Evolutionary conservation across 768 basidiomycete genomes (phyloP).

Genomic region (Mycena chlorophos): DNA sequence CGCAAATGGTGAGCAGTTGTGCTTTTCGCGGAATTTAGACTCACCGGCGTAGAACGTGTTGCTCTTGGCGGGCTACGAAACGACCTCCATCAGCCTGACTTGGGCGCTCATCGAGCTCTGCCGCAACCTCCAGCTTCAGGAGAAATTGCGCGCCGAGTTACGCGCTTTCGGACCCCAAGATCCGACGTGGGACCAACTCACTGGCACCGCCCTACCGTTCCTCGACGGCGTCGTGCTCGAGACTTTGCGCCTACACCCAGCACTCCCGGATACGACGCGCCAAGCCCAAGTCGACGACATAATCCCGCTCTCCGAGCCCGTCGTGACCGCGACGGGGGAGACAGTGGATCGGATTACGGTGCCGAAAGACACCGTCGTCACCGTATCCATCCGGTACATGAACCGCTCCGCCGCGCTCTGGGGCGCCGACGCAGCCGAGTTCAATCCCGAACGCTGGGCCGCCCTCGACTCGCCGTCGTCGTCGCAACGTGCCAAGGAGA

Average conservation of each 20-base stretch:
- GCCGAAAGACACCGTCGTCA: conserved; percentile 40
- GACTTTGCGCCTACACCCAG: conserved; percentile 38
- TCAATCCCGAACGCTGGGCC: conserved; percentile 47
- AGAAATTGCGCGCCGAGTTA: conserved; percentile 34
- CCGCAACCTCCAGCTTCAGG: conserved; percentile 32
- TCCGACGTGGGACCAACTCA: conserved; percentile 43
- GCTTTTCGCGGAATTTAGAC: neutral
- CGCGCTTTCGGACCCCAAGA: conserved; percentile 24
- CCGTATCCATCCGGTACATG: conserved; percentile 39
- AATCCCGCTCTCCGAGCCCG: conserved; percentile 36
- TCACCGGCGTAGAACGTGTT: conserved; percentile 35
- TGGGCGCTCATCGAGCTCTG: conserved; percentile 41
- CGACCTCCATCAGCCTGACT: conserved; percentile 35
- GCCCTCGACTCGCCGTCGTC: conserved; percentile 24
- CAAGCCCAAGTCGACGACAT: conserved; percentile 41
- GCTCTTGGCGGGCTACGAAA: conserved; percentile 37
- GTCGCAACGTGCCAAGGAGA: conserved; percentile 31
- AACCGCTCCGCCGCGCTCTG: conserved; percentile 43
- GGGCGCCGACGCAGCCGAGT: conserved; percentile 46
- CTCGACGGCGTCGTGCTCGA: conserved; percentile 45
- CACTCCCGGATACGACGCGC: conserved; percentile 30
- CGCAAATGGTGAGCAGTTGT: conserved; percentile 26
- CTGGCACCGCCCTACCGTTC: conserved; percentile 34
- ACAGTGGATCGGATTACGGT: conserved; percentile 33
- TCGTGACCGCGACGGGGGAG: conserved; percentile 29